A percentile compares a stretch with the other conserved stretches of the same genome.
These are phyloP conservation scores for Multifurca ochricompacta DNA, from an alignment of 768 basidiomycete species.

Conservation along the genomic window DNA sequence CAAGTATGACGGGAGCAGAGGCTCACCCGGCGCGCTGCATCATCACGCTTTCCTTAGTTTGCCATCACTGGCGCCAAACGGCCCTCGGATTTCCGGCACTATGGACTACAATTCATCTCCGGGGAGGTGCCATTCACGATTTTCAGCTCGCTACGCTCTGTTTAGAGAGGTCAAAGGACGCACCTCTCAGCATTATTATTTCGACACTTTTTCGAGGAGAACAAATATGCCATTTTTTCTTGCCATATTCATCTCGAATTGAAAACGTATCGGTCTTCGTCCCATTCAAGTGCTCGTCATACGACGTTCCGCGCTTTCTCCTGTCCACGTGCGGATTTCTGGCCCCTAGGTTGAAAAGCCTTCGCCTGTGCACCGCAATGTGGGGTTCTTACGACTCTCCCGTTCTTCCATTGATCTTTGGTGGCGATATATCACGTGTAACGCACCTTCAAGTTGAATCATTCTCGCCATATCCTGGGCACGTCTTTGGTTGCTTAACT, in stretches of 20 bases:
- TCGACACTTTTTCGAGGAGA: constrained; percentile 19
- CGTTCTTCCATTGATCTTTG: constrained; percentile 17
- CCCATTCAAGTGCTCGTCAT: constrained; percentile 18
- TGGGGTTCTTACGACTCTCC: constrained; percentile 17
- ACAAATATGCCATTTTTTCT: constrained; percentile 20
- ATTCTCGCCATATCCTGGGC: constrained; percentile 21
- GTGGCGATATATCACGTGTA: constrained; percentile 19
- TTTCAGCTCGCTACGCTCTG: constrained; percentile 20
- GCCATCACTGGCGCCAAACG: constrained; percentile 21
- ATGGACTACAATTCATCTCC: constrained; percentile 21
- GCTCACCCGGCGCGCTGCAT: constrained; percentile 12
- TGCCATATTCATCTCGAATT: constrained; percentile 17
- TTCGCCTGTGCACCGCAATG: constrained; percentile 21
- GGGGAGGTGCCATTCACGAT: constrained; percentile 19
- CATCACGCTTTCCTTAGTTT: constrained; percentile 19
- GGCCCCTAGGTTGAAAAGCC: constrained; percentile 15
- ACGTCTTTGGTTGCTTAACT: constrained; percentile 17
- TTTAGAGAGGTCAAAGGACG: constrained; percentile 18
- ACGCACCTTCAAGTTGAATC: constrained; percentile 22
- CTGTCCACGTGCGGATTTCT: constrained; percentile 17
- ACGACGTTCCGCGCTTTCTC: constrained; percentile 18
- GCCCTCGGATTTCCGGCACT: constrained; percentile 19
- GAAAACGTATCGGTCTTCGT: constrained; percentile 16
- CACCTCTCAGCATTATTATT: constrained; percentile 17
- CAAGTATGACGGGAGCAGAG: constrained; percentile 6